A percentile compares a stretch with the other conserved stretches of the same genome.
These are phyloP conservation scores for Myxozyma udenii DNA, from an alignment of 805 yeast species.

Conservation along the genomic window DNA sequence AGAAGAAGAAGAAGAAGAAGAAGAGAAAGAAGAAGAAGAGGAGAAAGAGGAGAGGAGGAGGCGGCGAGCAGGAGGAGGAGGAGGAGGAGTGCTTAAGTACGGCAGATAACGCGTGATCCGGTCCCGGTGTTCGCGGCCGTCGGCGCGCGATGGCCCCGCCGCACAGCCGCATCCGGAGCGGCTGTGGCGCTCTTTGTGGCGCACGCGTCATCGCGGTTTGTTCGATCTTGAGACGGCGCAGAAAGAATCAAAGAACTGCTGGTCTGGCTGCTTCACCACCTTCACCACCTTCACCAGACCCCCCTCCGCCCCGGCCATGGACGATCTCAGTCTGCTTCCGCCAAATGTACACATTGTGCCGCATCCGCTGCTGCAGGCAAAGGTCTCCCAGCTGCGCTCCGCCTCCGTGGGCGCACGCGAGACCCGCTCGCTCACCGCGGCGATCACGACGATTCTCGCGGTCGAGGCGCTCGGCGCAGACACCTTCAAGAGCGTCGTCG, in stretches of 20 bases:
- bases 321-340: neutral
- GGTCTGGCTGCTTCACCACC: too few relatives aligned
- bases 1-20: neutral
- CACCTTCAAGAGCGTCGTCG: slow-evolving; percentile 3
- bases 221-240: too few relatives aligned
- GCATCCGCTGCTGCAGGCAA: slow-evolving; percentile 34
- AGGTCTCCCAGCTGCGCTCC: slow-evolving; percentile 35
- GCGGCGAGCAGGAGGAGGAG: neutral
- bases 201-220: too few relatives aligned
- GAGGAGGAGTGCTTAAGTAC: slow-evolving; percentile 18
- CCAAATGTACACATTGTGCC: slow-evolving; percentile 27
- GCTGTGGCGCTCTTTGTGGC: too few relatives aligned
- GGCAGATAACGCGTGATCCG: neutral
- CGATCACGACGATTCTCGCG: slow-evolving; percentile 4
- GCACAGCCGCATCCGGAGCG: too few relatives aligned
- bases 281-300: too few relatives aligned
- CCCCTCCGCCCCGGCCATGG: too few relatives aligned
- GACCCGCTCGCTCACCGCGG: slow-evolving; percentile 29
- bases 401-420: slow-evolving; percentile 14
- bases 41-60: neutral
- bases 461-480: neutral
- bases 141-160: slow-evolving; percentile 25
- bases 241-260: too few relatives aligned
- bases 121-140: too few relatives aligned
- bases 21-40: slow-evolving; percentile 32